Evolutionary conservation across 345 rosid species (phyloP), one percentile per base, ranked within the genome.

Genomic region (Populus euphratica): DNA sequence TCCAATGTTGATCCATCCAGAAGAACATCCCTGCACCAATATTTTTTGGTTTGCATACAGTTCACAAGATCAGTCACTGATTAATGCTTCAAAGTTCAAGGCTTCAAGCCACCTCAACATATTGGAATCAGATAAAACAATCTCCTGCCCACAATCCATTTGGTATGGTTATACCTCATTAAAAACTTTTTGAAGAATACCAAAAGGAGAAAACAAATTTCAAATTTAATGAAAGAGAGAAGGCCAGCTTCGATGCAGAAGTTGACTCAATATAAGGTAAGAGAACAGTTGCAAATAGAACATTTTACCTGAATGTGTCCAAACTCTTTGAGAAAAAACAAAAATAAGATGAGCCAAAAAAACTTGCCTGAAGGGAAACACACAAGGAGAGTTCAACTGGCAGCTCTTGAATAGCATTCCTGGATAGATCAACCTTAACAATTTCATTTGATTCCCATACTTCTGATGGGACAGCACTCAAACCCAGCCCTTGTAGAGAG

Each of bases 401-500:
- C 69, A 95, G 87, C 77, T 89, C 97, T 75, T 88, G 82, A 63
- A 95, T 89, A 74, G 96, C 89, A 86, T 95, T 95, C 83, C 85
- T 86, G 47, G 99, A 91, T 81, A 95, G 93, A 83, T 93, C 82
- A 75, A 91, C 87, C 83, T 91, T 91, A 52, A 85, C 75, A 72
- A 92, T 84, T 79, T 88, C 99, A 82, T 89, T 80, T 52, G 91
- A 80, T 81, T 90, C 92, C 96, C 96, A 95, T 71, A 84, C 96
- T 88, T 93, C 89, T 71, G 96, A 88, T 83, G 98, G 99, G 61
- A 92, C 89, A 76, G 77, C 83, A 80, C 54, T 89, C 88, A 95
- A 84, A 78, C 87, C 90, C 86, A 85, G 76, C 79, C 96, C 92
- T 78, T 86, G 90, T 77, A 95, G 81, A 83, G 88, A 89, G 76